phyloP scores from a whole-genome alignment of 2,329 filamentous ascomycete species.

The Salinomyces thailandicus region DNA sequence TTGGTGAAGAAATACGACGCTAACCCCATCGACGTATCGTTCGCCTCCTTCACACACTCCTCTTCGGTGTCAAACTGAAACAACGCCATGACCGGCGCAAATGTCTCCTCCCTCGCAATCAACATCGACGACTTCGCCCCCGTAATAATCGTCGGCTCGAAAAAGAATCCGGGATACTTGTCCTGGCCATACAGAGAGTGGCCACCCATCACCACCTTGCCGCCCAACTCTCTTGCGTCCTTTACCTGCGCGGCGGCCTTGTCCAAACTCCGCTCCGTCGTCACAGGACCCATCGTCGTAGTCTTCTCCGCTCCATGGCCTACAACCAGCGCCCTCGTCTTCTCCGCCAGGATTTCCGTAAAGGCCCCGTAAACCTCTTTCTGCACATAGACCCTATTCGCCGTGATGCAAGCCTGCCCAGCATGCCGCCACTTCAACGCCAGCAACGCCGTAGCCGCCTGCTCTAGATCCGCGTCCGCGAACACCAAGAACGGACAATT shows the following conservation, averaged over 20 bases:
- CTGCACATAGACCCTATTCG: conserved; percentile 57
- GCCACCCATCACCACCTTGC: conserved; percentile 53
- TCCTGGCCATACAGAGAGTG: conserved; percentile 33
- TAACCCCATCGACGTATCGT: conserved; percentile 53
- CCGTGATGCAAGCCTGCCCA: conserved; percentile 55
- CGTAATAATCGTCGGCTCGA: conserved; percentile 56
- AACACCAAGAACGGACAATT: conserved; percentile 57
- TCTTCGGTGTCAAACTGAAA: conserved; percentile 57
- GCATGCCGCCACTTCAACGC: conserved; percentile 48
- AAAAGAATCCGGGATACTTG: conserved; percentile 50
- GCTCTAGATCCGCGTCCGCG: conserved; percentile 52
- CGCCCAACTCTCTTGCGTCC: conserved; percentile 53
- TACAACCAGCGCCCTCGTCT: conserved; percentile 45
- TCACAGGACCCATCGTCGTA: conserved; percentile 52
- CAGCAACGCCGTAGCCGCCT: conserved; percentile 40
- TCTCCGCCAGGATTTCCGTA: conserved; percentile 43
- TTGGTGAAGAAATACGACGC: conserved; percentile 61
- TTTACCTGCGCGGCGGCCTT: conserved; percentile 49
- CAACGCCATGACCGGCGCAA: conserved; percentile 54
- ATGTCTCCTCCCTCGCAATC: conserved; percentile 50
- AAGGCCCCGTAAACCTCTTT: conserved; percentile 52
- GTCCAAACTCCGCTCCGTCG: conserved; percentile 44
- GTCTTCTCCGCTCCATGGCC: conserved; percentile 50
- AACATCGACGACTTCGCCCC: conserved; percentile 50
- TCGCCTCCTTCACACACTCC: conserved; percentile 49